Percentiles rank a stretch among this genome's conserved stretches.
Conservation (phyloP, 495 filamentous ascomycete species). For the Penicillium diatomitis region DNA sequence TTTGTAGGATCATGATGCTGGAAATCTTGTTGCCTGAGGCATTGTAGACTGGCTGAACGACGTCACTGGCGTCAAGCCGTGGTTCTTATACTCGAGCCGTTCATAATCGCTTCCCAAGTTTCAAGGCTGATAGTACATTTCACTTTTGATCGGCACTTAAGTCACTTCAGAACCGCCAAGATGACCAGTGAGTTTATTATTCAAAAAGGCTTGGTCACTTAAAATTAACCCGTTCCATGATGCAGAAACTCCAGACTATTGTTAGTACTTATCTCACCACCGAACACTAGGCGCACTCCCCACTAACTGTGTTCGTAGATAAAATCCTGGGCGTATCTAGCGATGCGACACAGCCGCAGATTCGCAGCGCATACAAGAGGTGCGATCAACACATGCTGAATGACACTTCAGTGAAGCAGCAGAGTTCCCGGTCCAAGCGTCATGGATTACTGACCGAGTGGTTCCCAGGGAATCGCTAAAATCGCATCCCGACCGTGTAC, state of each 20-base stretch:
- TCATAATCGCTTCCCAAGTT: not conserved
- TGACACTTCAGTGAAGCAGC: too few species aligned
- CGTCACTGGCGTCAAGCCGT: constrained; percentile 12
- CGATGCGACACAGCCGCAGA: constrained; percentile 69
- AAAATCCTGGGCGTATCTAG: constrained; percentile 66
- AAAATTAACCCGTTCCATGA: not conserved
- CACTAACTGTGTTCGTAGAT: constrained; percentile 20
- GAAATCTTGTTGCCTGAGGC: not conserved
- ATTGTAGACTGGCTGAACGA: constrained; percentile 3
- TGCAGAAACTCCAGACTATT: constrained; percentile 15
- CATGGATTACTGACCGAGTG: not conserved
- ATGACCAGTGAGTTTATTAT: constrained; percentile 19
- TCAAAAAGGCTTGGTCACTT: not conserved
- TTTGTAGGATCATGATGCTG: not conserved
- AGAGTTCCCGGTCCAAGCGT: too few species aligned
- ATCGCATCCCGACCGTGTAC: constrained; percentile 88
- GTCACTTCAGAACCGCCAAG: not conserved
- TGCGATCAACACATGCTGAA: constrained; percentile 14
- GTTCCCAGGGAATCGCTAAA: constrained; percentile 72
- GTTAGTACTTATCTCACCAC: constrained; percentile 3
- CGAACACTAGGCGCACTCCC: not conserved
- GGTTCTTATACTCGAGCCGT: not conserved
- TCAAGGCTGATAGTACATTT: too few species aligned
- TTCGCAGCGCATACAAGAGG: constrained; percentile 94
- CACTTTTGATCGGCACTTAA: too few species aligned